A percentile compares a stretch with the other conserved stretches of the same genome.
Evolutionary conservation across 2,329 filamentous ascomycete species (phyloP).

Genomic region (Emydomyces testavorans): DNA sequence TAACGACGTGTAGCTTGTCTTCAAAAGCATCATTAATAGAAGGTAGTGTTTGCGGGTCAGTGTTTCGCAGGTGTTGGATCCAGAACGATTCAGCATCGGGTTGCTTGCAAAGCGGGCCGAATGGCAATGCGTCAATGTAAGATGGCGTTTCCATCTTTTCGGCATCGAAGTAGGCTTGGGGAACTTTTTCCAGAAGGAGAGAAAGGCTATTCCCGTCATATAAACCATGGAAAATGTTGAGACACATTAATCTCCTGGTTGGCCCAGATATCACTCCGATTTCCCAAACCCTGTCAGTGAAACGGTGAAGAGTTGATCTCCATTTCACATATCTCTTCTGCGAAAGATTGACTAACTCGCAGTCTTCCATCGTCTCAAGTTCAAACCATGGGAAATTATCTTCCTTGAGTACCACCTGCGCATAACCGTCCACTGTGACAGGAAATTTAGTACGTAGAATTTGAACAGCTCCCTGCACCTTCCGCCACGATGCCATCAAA

Average conservation of each 20-base stretch:
- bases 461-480: conserved; percentile 43
- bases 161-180: conserved; percentile 38
- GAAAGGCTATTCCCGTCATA: conserved; percentile 76
- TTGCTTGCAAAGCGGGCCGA: conserved; percentile 52
- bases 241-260: conserved; percentile 35
- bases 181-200: conserved; percentile 52
- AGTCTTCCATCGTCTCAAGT: conserved; percentile 20
- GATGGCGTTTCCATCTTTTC: conserved; percentile 33
- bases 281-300: conserved; percentile 28
- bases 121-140: conserved; percentile 56
- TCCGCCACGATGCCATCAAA: conserved; percentile 49
- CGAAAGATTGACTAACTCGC: conserved; percentile 28
- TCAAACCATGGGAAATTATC: conserved; percentile 38
- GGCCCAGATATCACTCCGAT: conserved; percentile 24
- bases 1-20: conserved; percentile 14
- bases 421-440: conserved; percentile 60
- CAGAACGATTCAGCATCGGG: conserved; percentile 55
- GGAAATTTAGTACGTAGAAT: conserved; percentile 65
- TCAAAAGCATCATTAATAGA: conserved; percentile 15
- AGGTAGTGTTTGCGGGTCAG: conserved; percentile 24
- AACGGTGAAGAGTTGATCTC: conserved; percentile 42
- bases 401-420: conserved; percentile 55
- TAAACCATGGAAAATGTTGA: conserved; percentile 72
- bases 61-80: conserved; percentile 43
- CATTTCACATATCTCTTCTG: conserved; percentile 38